These are phyloP conservation scores for Termitomyces heimii DNA, from an alignment of 768 basidiomycete species.

Conservation along the genomic window DNA sequence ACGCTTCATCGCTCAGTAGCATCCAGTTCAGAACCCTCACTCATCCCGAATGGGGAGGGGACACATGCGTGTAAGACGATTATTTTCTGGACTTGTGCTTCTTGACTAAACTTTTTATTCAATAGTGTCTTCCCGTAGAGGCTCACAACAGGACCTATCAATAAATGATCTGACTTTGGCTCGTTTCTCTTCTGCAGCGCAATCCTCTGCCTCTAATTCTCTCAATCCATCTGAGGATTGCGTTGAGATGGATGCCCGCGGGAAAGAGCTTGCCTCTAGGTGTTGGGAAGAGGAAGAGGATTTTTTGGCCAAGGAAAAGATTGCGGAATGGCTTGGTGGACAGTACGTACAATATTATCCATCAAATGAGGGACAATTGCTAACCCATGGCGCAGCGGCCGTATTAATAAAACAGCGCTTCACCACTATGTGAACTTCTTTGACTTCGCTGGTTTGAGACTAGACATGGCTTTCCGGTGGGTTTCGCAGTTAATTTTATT, in stretches of 20 bases:
- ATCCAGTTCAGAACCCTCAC: slow-evolving; percentile 80
- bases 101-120: neutral
- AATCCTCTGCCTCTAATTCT: slow-evolving; percentile 38
- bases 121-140: slow-evolving; percentile 20
- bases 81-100: neutral
- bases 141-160: slow-evolving; percentile 52
- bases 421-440: slow-evolving; percentile 83
- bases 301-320: slow-evolving; percentile 83
- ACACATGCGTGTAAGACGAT: slow-evolving; percentile 37
- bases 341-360: slow-evolving; percentile 50
- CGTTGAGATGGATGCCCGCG: slow-evolving; percentile 56
- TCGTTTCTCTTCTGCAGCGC: slow-evolving; percentile 40
- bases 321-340: slow-evolving; percentile 95
- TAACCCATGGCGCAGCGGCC: slow-evolving; percentile 42
- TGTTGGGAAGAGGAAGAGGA: slow-evolving; percentile 86
- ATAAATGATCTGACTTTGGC: slow-evolving; percentile 42
- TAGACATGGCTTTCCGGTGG: slow-evolving; percentile 89
- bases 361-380: neutral
- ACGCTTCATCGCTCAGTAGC: slow-evolving; percentile 69
- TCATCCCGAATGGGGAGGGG: slow-evolving; percentile 52
- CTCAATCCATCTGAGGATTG: slow-evolving; percentile 45
- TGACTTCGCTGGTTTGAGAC: slow-evolving; percentile 75
- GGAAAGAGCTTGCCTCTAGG: slow-evolving; percentile 64
- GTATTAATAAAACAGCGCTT: slow-evolving; percentile 69
- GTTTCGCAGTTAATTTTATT: slow-evolving; percentile 7